A percentile compares a stretch with the other conserved stretches of the same genome.
phyloP scores from a whole-genome alignment of 1,284 basidiomycete genomes.

The Moniliella sp. region DNA sequence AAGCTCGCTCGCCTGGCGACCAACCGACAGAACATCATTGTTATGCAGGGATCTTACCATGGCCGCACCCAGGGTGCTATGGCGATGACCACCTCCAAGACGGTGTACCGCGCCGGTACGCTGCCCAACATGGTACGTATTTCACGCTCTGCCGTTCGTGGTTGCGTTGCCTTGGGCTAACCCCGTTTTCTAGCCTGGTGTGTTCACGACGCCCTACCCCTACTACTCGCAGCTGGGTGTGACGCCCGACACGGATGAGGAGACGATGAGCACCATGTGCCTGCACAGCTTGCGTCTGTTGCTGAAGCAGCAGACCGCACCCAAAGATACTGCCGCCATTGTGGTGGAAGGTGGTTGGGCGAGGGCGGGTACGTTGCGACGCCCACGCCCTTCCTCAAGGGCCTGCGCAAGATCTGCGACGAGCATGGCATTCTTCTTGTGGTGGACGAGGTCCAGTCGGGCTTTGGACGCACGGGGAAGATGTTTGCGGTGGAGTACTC shows the following conservation, averaged over 20 bases:
- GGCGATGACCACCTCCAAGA: not conserved
- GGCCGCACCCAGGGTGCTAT: conserved; percentile 19
- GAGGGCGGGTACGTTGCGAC: conserved; percentile 83
- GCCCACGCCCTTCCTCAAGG: conserved; percentile 55
- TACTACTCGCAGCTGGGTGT: conserved; percentile 78
- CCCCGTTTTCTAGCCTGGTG: no score
- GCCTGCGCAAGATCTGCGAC: conserved; percentile 63
- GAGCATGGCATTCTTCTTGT: conserved; percentile 48
- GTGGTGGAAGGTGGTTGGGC: conserved; percentile 75
- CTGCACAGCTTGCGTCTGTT: conserved; percentile 64
- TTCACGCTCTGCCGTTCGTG: no score
- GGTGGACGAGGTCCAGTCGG: conserved; percentile 46
- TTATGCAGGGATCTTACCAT: conserved; percentile 46
- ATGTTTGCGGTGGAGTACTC: conserved; percentile 51
- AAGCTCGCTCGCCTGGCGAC: conserved; percentile 57
- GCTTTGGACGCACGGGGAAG: conserved; percentile 71
- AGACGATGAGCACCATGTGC: conserved; percentile 48
- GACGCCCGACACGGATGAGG: conserved; percentile 44
- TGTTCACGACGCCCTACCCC: conserved; percentile 61
- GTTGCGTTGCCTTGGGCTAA: no score
- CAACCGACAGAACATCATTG: conserved; percentile 62
- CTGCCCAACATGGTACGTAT: not conserved
- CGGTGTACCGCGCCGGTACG: not conserved
- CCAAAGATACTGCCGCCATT: conserved; percentile 70
- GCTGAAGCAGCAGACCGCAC: conserved; percentile 51